Evolutionary conservation across 306 rosid species (phyloP), one percentile per base, ranked within the genome.

Genomic region (Hippophae rhamnoides): DNA sequence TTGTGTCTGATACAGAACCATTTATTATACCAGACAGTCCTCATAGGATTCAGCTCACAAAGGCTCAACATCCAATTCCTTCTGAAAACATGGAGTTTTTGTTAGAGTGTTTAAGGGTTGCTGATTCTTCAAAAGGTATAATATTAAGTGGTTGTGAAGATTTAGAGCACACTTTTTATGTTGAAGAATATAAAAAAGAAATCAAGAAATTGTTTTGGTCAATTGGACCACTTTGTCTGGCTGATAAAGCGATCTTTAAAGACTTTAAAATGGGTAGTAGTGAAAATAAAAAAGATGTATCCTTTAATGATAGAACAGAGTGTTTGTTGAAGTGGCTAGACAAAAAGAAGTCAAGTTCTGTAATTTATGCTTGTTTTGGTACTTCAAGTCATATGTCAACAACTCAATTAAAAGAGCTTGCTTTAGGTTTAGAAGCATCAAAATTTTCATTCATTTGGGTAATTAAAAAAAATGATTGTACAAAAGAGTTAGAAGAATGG

Each of bases 131-230:
- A 43, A 54, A 77, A 49, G 87, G 82, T 7, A 54, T 47, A 7
- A 43, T 84, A 25, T 31, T 84, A 9, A 81, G 79, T 23, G 63
- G 67, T 50, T 84, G 74, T 48, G 78, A 76, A 47, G 83, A 81
- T 62, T 58, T 79, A 61, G 85, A 84, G 52, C 18, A 46, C 49
- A 66, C 38, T 31, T 31, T 57, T 9, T 84, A 78, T 67, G 81
- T 67, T 3, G 48, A 10, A 38, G 78, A 43, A 18, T 79, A 52
- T 68, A 63, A 60, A 47, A 74, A 79, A 18, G 23, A 18, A 54
- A 62, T 48, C 45, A 63, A 44, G 0, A 74, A 47, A 38, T 76
- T 50, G 48, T 63, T 70, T 0, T 84, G 81, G 92, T 76, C 78
- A 56, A 45, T 85, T 46, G 86, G 93, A 3, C 88, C 68, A 13